Evolutionary conservation across 257 asterid species (phyloP).

Genomic region (Ophiorrhiza pumila): DNA sequence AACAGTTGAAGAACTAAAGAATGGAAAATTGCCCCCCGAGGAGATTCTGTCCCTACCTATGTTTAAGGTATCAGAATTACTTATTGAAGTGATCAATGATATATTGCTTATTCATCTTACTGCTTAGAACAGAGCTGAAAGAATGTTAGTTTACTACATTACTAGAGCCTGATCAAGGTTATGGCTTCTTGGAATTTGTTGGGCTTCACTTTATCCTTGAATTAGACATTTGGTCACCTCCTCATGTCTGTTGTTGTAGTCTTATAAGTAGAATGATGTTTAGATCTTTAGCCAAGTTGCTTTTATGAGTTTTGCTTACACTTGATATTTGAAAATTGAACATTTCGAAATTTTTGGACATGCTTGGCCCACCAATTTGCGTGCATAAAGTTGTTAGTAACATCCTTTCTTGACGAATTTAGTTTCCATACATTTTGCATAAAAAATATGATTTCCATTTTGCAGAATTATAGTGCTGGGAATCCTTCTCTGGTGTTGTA

Average conservation of each 20-base stretch:
- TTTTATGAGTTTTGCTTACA: not conserved
- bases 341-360: not conserved
- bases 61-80: slow-evolving; percentile 61
- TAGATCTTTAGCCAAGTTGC: not conserved
- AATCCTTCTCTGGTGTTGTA: slow-evolving; percentile 77
- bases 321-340: not conserved
- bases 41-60: slow-evolving; percentile 86
- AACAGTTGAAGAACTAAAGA: slow-evolving; percentile 60
- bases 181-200: not conserved
- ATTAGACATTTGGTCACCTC: not conserved
- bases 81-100: not conserved
- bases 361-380: not conserved
- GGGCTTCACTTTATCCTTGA: not conserved
- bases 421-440: not conserved
- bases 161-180: not conserved
- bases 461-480: slow-evolving; percentile 86
- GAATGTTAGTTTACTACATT: not conserved
- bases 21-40: slow-evolving; percentile 85
- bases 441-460: not conserved
- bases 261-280: not conserved
- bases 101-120: not conserved
- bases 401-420: not conserved
- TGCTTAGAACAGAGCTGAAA: not conserved
- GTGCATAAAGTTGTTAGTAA: not conserved
- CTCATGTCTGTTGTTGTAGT: not conserved